Conservation (phyloP, 176 grass and related monocot genomes). For the Tillandsia leiboldiana region DNA sequence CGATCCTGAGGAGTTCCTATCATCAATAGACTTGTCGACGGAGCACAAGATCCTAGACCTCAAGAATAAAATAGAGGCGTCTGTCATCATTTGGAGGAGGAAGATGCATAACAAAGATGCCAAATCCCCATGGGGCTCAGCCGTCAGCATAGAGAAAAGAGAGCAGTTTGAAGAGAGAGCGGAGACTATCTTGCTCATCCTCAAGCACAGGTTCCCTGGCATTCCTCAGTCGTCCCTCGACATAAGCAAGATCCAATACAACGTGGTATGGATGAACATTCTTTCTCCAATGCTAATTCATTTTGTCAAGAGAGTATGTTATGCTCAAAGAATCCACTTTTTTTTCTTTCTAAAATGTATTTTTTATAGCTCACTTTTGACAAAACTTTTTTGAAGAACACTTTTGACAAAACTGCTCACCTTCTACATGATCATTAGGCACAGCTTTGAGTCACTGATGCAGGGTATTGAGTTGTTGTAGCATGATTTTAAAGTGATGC, state of each 20-base stretch:
- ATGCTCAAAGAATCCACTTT: no score
- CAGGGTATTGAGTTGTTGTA: background rate
- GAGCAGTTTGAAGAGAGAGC: constrained; percentile 98
- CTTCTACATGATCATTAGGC: background rate
- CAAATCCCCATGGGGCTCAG: constrained; percentile 78
- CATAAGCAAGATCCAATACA: constrained; percentile 93
- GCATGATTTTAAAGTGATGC: background rate
- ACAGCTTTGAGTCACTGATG: background rate
- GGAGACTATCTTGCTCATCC: constrained; percentile 80
- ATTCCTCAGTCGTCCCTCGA: constrained; percentile 80
- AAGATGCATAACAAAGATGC: constrained; percentile 93
- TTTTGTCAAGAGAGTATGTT: no score
- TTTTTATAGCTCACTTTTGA: no score
- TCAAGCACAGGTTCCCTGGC: constrained; percentile 91
- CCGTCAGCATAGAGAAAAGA: constrained; percentile 80
- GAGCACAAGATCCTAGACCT: constrained; percentile 98
- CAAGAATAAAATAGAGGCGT: constrained; percentile 96
- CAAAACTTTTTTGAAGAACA: no score
- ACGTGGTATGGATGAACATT: constrained; percentile 37
- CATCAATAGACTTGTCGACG: constrained; percentile 68
- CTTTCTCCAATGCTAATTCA: background rate
- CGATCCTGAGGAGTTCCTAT: constrained; percentile 78
- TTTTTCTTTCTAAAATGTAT: no score
- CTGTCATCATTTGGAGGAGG: constrained; percentile 91
- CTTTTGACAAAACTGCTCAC: background rate